Conservation (phyloP, 2,329 filamentous ascomycete species). For the Trichoderma lentiforme region DNA sequence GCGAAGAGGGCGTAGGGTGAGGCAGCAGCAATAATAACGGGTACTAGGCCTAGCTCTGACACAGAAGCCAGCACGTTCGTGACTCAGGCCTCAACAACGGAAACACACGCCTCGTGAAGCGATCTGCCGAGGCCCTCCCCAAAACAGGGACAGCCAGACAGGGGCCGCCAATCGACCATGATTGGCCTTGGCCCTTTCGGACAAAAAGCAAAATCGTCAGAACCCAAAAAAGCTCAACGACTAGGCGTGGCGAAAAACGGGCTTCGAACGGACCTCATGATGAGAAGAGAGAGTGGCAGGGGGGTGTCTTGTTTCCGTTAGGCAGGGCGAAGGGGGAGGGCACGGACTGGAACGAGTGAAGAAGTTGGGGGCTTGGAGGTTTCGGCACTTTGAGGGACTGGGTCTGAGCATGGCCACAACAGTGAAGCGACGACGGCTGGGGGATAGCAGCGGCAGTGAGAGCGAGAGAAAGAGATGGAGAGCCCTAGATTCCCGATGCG, state of each 20-base stretch:
- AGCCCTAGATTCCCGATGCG: background rate
- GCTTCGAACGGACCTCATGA: conserved; percentile 5
- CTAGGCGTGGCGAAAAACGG: background rate
- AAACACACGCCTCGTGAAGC: background rate
- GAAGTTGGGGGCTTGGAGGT: background rate
- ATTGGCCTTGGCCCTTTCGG: background rate
- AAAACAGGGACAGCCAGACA: background rate
- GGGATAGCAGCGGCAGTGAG: background rate
- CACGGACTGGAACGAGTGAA: background rate
- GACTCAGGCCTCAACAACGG: background rate
- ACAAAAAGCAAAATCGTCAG: background rate
- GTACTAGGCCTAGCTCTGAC: conserved; percentile 6
- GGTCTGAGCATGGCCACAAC: background rate
- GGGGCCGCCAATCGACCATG: background rate
- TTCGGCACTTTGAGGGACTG: background rate
- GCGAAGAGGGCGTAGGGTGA: background rate
- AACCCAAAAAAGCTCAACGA: background rate
- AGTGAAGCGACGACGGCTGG: conserved; percentile 1
- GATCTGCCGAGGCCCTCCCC: conserved; percentile 4
- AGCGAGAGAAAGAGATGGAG: background rate
- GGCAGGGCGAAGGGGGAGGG: background rate
- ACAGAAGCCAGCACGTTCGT: background rate
- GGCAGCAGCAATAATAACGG: background rate
- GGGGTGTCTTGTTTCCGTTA: background rate
- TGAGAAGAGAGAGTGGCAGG: background rate